phyloP scores from a whole-genome alignment of 1,284 basidiomycete genomes.

The Microbotryum violaceum region DNA sequence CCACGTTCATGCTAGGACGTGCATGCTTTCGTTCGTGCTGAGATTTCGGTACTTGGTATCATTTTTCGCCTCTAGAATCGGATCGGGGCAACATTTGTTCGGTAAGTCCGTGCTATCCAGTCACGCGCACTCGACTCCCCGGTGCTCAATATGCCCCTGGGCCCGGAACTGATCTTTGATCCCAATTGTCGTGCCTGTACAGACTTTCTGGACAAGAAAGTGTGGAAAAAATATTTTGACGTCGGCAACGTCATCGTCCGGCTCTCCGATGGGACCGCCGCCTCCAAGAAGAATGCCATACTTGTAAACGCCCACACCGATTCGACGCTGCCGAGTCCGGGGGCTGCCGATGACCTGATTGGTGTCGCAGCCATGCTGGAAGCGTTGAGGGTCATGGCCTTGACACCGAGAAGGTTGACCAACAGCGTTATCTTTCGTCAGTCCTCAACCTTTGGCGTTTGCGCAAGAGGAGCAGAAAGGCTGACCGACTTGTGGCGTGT shows the following conservation, averaged over 20 bases:
- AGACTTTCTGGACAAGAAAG: constrained; percentile 36
- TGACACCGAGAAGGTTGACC: constrained; percentile 62
- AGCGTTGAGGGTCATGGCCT: constrained; percentile 67
- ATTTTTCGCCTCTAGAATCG: neutral
- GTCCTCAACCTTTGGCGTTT: constrained; percentile 37
- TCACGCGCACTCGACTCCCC: neutral
- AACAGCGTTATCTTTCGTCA: constrained; percentile 77
- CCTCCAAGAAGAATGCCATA: constrained; percentile 66
- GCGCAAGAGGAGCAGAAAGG: neutral
- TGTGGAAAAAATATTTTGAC: constrained; percentile 75
- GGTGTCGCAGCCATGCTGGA: constrained; percentile 82
- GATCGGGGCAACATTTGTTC: constrained; percentile 3
- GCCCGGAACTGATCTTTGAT: neutral
- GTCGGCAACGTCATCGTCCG: constrained; percentile 84
- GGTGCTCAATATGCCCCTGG: constrained; percentile 2
- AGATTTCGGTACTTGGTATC: constrained; percentile 9
- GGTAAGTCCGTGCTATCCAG: neutral
- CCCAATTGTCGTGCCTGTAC: neutral
- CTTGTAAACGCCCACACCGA: constrained; percentile 88
- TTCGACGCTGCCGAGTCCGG: constrained; percentile 56
- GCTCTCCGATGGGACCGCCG: constrained; percentile 69
- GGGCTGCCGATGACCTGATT: constrained; percentile 59
- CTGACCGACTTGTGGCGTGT: neutral
- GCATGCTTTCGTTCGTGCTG: constrained; percentile 31
- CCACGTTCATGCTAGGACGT: constrained; percentile 37